phyloP scores from a whole-genome alignment of 352 stramenopile species.

The Peronospora farinosa region DNA sequence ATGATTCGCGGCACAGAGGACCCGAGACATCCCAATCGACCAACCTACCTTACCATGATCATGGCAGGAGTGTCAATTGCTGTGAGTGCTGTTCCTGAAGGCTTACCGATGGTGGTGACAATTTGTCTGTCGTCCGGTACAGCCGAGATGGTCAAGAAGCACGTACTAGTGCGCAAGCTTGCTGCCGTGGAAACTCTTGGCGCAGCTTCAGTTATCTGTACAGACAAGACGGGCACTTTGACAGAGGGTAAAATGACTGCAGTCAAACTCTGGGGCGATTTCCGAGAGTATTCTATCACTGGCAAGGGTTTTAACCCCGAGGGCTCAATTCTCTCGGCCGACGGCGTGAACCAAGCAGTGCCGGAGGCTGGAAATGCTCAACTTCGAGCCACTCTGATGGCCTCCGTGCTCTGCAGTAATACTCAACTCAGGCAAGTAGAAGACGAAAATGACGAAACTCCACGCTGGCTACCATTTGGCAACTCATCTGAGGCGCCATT shows the following conservation, averaged over 20 bases:
- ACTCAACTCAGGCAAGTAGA: constrained; percentile 62
- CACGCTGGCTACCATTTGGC: constrained; percentile 44
- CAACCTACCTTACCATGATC: constrained; percentile 89
- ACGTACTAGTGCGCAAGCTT: constrained; percentile 84
- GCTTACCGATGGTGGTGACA: constrained; percentile 76
- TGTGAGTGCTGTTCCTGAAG: constrained; percentile 73
- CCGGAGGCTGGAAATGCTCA: constrained; percentile 41
- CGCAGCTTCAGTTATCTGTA: constrained; percentile 89
- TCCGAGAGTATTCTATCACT: constrained; percentile 58
- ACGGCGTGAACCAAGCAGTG: constrained; percentile 36
- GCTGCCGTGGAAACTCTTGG: constrained; percentile 80
- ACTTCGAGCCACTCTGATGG: constrained; percentile 52
- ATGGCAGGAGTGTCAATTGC: constrained; percentile 90
- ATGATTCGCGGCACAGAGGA: constrained; percentile 53
- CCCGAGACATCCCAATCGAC: constrained; percentile 60
- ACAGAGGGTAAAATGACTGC: constrained; percentile 86
- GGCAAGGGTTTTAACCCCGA: constrained; percentile 58
- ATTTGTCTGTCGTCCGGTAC: constrained; percentile 72
- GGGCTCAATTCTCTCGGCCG: constrained; percentile 39
- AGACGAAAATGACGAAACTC: constrained; percentile 30
- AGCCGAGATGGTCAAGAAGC: constrained; percentile 65
- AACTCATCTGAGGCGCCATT: constrained; percentile 75
- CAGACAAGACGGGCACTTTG: constrained; percentile 93
- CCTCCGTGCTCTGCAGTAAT: constrained; percentile 69
- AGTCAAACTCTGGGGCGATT: constrained; percentile 71